Base-by-base conservation (phyloP, 2,329 filamentous ascomycete species). In the Curvularia sp. region DNA sequence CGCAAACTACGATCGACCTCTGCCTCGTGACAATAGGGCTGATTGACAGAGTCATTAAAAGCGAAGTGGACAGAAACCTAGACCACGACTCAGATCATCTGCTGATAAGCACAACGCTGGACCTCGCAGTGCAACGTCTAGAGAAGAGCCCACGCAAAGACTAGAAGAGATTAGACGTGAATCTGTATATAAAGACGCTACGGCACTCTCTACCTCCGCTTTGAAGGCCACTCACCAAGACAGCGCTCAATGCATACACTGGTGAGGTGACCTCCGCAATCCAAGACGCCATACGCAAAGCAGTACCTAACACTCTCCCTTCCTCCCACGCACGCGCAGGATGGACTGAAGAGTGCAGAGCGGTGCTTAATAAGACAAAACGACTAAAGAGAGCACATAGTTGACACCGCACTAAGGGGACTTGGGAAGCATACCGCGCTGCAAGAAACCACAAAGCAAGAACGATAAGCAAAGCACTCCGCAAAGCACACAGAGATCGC, bases 401-500 rank as follows among this genome's bases (percentile, higher is more conserved):
- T 45, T 39, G 49, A 36, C 28, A 21, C 34, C n/a, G 38, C 32
- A 63, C 51, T 19, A 49, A 59, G 12, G 43, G 64, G 28, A 54
- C 41, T 9, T 59, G 48, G 49, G 59, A 67, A 46, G 65, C 59
- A 1, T 62, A 62, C 27, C 53, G 49, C 8, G 30, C 15, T 23
- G 60, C 61, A 9, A 66, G 66, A 15, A 74, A 74, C 57, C 27
- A 45, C 13, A 74, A 73, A 56, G 63, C 58, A 19, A 63, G 65
- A 19, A 56, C 61, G 3, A 62, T 71, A 36, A 61, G 61, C 18
- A 69, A 69, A 48, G 65, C 57, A 15, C 36, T 60, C 21, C 49
- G 36, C 36, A 48, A 58, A n/a, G 48, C 53, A 13, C 63, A 72
- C 52, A 66, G 69, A 36, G 56, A 61, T 7, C 46, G 58, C 23